Conservation (phyloP, 2,329 filamentous ascomycete species). For the Fusarium pininemorale region DNA sequence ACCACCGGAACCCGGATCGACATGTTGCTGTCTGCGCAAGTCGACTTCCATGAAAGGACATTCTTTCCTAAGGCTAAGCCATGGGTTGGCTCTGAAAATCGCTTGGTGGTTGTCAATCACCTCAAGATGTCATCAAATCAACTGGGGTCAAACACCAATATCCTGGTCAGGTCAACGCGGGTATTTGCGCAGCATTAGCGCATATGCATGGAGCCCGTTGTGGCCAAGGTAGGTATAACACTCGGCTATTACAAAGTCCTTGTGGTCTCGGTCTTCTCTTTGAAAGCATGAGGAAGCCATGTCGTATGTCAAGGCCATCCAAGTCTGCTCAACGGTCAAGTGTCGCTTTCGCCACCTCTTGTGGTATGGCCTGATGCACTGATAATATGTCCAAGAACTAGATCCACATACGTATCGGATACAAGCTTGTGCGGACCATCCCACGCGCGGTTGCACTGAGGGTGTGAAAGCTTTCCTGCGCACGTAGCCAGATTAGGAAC, state of each 20-base stretch:
- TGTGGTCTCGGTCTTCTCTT: background rate
- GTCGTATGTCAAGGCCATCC: background rate
- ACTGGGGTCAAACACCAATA: background rate
- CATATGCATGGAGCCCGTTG: background rate
- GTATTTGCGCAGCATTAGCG: slow-evolving; percentile 9
- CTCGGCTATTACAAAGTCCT: slow-evolving; percentile 5
- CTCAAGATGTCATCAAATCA: slow-evolving; percentile 25
- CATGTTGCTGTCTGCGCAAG: background rate
- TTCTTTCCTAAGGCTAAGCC: slow-evolving; percentile 3
- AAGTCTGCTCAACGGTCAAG: slow-evolving; percentile 4
- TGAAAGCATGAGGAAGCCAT: slow-evolving; percentile 1
- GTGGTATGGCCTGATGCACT: slow-evolving; percentile 6
- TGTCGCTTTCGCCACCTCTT: slow-evolving; percentile 15
- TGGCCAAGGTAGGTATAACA: slow-evolving; percentile 17
- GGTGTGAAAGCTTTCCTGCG: background rate
- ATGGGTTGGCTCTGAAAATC: background rate
- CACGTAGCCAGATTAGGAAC: background rate
- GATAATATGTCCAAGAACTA: background rate
- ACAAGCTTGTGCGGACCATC: slow-evolving; percentile 4
- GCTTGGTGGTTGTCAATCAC: slow-evolving; percentile 16
- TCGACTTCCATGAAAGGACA: background rate
- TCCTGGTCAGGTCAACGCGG: slow-evolving; percentile 11
- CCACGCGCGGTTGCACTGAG: background rate
- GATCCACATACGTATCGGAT: background rate
- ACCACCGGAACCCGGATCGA: background rate